Evolutionary conservation across 148 eudicot species (phyloP).

Genomic region (Amaranthus palmeri): DNA sequence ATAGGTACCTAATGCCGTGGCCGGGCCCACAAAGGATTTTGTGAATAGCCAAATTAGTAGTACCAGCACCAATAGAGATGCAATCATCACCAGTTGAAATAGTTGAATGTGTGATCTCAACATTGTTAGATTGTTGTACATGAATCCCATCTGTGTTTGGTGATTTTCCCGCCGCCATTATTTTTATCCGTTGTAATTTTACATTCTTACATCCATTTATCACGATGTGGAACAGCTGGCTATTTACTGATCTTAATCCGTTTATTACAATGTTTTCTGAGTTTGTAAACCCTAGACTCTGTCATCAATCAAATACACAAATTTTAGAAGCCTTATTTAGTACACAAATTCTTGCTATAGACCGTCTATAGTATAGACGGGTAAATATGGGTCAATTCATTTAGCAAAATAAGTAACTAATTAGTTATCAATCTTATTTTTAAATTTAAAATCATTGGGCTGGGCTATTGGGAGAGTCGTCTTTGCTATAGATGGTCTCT

Average conservation of each 20-base stretch:
- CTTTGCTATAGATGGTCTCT: too few relatives aligned
- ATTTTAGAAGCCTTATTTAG: too few relatives aligned
- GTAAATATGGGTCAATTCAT: too few relatives aligned
- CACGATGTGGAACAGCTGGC: slow-evolving; percentile 44
- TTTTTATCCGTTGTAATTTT: not conserved
- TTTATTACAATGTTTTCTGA: slow-evolving; percentile 28
- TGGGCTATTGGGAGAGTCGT: too few relatives aligned
- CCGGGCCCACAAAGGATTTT: slow-evolving; percentile 58
- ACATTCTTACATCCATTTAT: slow-evolving; percentile 35
- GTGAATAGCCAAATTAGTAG: slow-evolving; percentile 32
- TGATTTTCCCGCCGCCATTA: not conserved
- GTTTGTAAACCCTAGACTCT: too few relatives aligned
- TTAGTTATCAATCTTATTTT: too few relatives aligned
- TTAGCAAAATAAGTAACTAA: too few relatives aligned
- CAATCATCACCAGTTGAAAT: slow-evolving; percentile 60
- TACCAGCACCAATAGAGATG: slow-evolving; percentile 49
- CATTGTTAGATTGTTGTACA: slow-evolving; percentile 26
- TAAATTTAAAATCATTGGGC: too few relatives aligned
- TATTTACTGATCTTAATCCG: slow-evolving; percentile 42
- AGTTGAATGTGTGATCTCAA: slow-evolving; percentile 24
- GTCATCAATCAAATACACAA: too few relatives aligned
- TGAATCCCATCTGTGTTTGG: slow-evolving; percentile 67
- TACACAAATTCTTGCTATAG: too few relatives aligned
- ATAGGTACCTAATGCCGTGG: slow-evolving; percentile 56
- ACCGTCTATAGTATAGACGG: too few relatives aligned